These are phyloP conservation scores for Mercurialis annua DNA, from an alignment of 345 rosid species.

Conservation along the genomic window DNA sequence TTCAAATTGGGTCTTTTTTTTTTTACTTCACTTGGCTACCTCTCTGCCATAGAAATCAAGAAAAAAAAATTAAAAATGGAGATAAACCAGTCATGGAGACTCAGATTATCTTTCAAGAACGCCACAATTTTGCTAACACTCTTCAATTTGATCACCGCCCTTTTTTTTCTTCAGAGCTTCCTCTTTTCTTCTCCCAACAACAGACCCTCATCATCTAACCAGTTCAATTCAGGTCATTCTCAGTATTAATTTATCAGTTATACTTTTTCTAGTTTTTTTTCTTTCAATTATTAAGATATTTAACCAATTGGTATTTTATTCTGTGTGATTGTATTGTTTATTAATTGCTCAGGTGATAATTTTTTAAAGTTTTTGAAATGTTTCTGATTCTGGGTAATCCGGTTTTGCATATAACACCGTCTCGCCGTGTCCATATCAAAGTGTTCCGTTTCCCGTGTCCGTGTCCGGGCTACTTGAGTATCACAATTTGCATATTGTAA, in stretches of 20 bases:
- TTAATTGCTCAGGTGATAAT: neutral
- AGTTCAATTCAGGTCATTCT: slow-evolving; percentile 41
- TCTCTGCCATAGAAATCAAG: neutral
- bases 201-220: slow-evolving; percentile 40
- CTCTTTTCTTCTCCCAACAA: slow-evolving; percentile 42
- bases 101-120: slow-evolving; percentile 72
- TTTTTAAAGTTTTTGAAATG: neutral
- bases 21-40: neutral
- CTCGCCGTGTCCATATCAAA: no score
- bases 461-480: neutral
- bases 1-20: neutral
- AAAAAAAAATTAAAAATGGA: slow-evolving; percentile 29
- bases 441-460: neutral
- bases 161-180: slow-evolving; percentile 59
- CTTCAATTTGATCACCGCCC: slow-evolving; percentile 48
- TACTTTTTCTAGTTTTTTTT: neutral
- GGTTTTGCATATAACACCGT: neutral
- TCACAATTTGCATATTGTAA: neutral
- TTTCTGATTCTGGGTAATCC: neutral
- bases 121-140: slow-evolving; percentile 61
- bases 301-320: slow-evolving; percentile 2
- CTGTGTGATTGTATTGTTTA: neutral
- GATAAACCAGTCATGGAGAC: slow-evolving; percentile 49
- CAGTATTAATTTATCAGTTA: no score
- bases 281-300: neutral